Evolutionary conservation across 768 basidiomycete genomes (phyloP).

Genomic region (Goffeauzyma gilvescens): DNA sequence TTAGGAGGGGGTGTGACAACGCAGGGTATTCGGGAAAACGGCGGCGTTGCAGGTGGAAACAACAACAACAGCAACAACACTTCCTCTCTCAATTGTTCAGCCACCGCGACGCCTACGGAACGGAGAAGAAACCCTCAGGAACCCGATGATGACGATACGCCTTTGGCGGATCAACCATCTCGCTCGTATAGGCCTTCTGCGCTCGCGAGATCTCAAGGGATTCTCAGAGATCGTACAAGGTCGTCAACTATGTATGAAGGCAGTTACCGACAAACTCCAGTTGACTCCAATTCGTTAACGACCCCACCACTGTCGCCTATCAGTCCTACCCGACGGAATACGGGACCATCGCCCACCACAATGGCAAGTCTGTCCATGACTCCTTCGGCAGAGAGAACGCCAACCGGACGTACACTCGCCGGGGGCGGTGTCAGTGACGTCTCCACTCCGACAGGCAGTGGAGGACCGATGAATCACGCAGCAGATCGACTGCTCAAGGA

Average conservation of each 20-base stretch:
- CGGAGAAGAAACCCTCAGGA: not conserved
- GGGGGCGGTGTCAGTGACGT: conserved; percentile 7
- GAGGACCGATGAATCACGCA: conserved; percentile 12
- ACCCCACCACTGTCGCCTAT: not conserved
- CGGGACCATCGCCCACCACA: conserved; percentile 5
- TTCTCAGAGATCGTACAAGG: not conserved
- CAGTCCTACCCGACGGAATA: not conserved
- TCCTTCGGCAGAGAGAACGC: not conserved
- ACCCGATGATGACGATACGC: not conserved
- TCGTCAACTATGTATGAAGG: not conserved
- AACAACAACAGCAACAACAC: not conserved
- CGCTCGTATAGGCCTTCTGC: not conserved
- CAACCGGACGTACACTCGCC: conserved; percentile 5
- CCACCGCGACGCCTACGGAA: not conserved
- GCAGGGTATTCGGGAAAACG: not conserved
- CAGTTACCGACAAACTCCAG: too few species aligned
- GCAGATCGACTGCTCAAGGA: conserved; percentile 16
- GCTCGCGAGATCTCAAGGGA: not conserved
- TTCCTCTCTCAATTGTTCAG: too few species aligned
- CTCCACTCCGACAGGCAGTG: conserved; percentile 3
- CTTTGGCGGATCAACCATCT: not conserved
- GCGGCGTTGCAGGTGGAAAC: not conserved
- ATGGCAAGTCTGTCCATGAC: not conserved
- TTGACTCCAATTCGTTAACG: too few species aligned
- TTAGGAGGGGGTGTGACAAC: not conserved